phyloP scores from a whole-genome alignment of 1,284 basidiomycete genomes.

The Exobasidium cylindrosporum region DNA sequence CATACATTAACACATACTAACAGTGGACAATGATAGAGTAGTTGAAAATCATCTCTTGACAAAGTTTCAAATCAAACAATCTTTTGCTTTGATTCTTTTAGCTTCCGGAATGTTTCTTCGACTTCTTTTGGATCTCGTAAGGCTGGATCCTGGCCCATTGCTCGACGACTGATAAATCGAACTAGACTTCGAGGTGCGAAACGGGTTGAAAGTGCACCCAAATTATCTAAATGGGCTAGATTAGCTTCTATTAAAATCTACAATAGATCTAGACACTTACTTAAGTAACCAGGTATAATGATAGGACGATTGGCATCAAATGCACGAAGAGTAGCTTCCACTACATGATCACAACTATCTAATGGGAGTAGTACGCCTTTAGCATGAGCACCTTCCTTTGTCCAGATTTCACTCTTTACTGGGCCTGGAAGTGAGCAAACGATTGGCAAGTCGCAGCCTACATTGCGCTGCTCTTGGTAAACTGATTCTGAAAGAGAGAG shows the following conservation, averaged over 20 bases:
- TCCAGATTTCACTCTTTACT: conserved; percentile 22
- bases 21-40: too few relatives aligned
- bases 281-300: conserved; percentile 27
- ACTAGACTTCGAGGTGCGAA: conserved; percentile 19
- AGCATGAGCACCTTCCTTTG: conserved; percentile 20
- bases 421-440: conserved; percentile 22
- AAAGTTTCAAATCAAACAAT: too few relatives aligned
- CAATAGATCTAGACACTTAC: too few relatives aligned
- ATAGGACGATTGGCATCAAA: conserved; percentile 21
- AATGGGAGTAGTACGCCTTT: conserved; percentile 18
- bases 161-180: conserved; percentile 19
- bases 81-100: conserved; percentile 5
- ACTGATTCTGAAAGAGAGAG: conserved; percentile 23
- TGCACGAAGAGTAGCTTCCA: conserved; percentile 18
- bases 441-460: conserved; percentile 16
- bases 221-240: too few relatives aligned
- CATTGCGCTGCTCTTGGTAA: conserved; percentile 23
- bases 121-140: conserved; percentile 23
- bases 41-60: too few relatives aligned
- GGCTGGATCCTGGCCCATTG: conserved; percentile 23
- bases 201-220: conserved; percentile 18
- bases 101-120: conserved; percentile 17
- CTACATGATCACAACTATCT: conserved; percentile 22
- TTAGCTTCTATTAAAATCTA: too few relatives aligned
- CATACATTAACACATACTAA: too few relatives aligned